These are phyloP conservation scores for Emmonsia crescens DNA, from an alignment of 2,329 filamentous ascomycete genomes.

Conservation along the genomic window DNA sequence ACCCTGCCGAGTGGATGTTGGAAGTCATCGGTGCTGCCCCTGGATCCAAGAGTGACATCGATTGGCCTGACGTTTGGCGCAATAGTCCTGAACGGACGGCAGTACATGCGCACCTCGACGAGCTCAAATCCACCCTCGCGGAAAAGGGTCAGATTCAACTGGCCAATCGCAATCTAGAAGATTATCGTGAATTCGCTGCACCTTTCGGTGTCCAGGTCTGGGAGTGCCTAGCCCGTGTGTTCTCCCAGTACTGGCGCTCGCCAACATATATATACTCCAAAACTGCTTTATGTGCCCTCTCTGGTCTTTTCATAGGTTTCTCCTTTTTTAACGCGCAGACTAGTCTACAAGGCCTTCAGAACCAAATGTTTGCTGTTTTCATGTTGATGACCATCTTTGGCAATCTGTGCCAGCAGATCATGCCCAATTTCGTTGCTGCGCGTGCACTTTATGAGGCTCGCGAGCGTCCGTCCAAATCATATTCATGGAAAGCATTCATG, in stretches of 20 bases:
- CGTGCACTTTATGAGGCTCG: conserved; percentile 49
- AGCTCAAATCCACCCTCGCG: conserved; percentile 39
- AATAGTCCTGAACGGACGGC: conserved; percentile 42
- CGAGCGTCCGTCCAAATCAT: conserved; percentile 54
- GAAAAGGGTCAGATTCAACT: conserved; percentile 20
- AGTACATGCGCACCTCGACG: conserved; percentile 36
- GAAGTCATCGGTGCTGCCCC: conserved; percentile 49
- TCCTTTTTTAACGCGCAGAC: conserved; percentile 67
- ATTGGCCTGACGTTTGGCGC: conserved; percentile 45
- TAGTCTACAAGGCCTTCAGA: conserved; percentile 69
- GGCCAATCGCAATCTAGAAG: conserved; percentile 31
- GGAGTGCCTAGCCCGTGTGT: conserved; percentile 61
- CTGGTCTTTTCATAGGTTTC: conserved; percentile 69
- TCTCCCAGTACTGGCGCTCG: conserved; percentile 85
- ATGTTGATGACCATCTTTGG: conserved; percentile 74
- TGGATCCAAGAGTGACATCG: conserved; percentile 50
- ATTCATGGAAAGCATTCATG: conserved; percentile 65
- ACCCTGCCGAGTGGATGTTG: conserved; percentile 69
- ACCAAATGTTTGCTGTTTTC: conserved; percentile 86
- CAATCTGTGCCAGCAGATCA: conserved; percentile 41
- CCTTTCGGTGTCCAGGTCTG: conserved; percentile 57
- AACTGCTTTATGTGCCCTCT: conserved; percentile 53
- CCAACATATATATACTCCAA: conserved; percentile 86
- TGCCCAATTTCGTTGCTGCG: conserved; percentile 49
- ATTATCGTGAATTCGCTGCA: conserved; percentile 61